phyloP scores from a whole-genome alignment of 768 basidiomycete genomes.

The Zangia roseola region DNA sequence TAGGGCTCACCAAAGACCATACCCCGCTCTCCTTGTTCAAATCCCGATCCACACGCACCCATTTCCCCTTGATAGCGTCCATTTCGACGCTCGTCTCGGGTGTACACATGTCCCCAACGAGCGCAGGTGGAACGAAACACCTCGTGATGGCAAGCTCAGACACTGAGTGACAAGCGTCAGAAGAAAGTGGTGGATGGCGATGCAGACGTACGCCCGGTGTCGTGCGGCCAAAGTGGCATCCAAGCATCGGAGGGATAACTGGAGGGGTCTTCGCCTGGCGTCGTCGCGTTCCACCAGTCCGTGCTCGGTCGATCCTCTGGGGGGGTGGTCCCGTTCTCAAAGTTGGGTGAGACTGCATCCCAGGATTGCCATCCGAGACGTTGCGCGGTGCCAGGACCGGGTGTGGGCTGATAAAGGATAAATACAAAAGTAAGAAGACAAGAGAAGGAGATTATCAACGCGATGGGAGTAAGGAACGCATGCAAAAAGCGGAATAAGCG shows the following conservation, averaged over 20 bases:
- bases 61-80: conserved; percentile 78
- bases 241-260: conserved; percentile 68
- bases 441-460: conserved; percentile 64
- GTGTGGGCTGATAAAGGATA: conserved; percentile 76
- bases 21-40: conserved; percentile 64
- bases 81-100: conserved; percentile 69
- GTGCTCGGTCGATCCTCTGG: conserved; percentile 9
- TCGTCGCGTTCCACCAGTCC: conserved; percentile 19
- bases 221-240: conserved; percentile 28
- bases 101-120: conserved; percentile 58
- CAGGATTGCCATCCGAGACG: conserved; percentile 88
- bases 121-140: conserved; percentile 63
- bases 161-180: conserved; percentile 42
- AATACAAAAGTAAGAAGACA: conserved; percentile 74
- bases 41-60: conserved; percentile 86
- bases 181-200: not conserved
- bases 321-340: not conserved
- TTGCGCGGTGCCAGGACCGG: conserved; percentile 68
- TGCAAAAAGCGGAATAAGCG: conserved; percentile 51
- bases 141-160: conserved; percentile 74
- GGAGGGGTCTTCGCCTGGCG: conserved; percentile 49
- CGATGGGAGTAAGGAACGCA: conserved; percentile 56
- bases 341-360: conserved; percentile 50
- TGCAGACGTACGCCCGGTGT: conserved; percentile 27
- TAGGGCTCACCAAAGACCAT: conserved; percentile 57